Base-by-base conservation (phyloP, 2,329 filamentous ascomycete species). In the Cercospora zeae-maydis region DNA sequence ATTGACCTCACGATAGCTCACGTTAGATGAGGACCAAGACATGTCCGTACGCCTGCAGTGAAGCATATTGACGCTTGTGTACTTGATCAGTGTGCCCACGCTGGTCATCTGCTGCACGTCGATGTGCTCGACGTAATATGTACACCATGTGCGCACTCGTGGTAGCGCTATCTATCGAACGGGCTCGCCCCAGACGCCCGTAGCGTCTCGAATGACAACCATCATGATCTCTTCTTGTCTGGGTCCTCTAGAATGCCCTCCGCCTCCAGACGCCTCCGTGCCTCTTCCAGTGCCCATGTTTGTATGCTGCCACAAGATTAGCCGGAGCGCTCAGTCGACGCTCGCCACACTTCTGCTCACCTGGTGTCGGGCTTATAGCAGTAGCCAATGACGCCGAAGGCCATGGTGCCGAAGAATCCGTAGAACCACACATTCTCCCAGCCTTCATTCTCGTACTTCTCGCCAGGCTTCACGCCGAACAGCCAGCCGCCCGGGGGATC, bases 301-400 rank as follows among this genome's bases (percentile, higher is more conserved):
- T 98, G 95, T 86, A 99, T 97, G 78, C 95, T 99, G 73, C 36
- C 58, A 45, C 52, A 13, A 19, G 14, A 27, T 54, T n/a, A 51
- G 34, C 21, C 66, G 31, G 69, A 64, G 19, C 21, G 5, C 19
- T 33, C 37, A 24, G 19, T 14, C 52, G 51, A 31, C 37, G 14
- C 37, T 9, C 30, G 16, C 10, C 7, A 57, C 9, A 58, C 19
- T 34, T 56, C 16, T 7, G 16, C 93, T 82, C 84, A 99, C 95
- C 92, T 96, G 67, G 93, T 98, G 84, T 99, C 95, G 58, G 95
- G 95, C 87, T 98, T 98, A 78, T 95, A 98, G 66, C 91, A 92
- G 80, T 96, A 92, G 69, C 90, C 91, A 69, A 97, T 82, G 65
- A 85, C 86, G 59, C 88, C 88, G 68, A 92, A 82, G 30, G 86